Evolutionary conservation across 2,329 filamentous ascomycete genomes (phyloP).

Genomic region (Verticillium nonalfalfae): DNA sequence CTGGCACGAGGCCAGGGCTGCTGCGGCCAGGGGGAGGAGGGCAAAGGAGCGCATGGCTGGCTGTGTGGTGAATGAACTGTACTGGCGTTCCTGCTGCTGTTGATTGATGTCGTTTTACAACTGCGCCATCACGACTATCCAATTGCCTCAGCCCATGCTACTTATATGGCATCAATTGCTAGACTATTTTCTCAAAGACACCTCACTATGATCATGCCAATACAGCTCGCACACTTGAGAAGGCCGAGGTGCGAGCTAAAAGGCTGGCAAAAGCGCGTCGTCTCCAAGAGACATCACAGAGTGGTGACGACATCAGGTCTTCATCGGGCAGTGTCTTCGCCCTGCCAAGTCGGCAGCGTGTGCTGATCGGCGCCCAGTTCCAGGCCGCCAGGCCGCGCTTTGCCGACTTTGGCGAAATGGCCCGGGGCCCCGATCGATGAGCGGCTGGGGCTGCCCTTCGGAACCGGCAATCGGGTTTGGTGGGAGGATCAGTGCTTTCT

Average conservation of each 20-base stretch:
- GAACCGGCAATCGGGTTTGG: slow-evolving; percentile 1
- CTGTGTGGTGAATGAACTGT: not conserved
- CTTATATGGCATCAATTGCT: not conserved
- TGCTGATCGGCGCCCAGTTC: not conserved
- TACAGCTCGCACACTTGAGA: slow-evolving; percentile 4
- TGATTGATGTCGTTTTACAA: not conserved
- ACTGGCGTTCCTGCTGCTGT: no score
- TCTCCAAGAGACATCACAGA: not conserved
- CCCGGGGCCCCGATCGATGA: not conserved
- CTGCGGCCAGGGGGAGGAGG: slow-evolving; percentile 6
- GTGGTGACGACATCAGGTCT: slow-evolving; percentile 9
- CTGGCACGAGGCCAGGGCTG: slow-evolving; percentile 6
- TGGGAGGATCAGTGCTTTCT: not conserved
- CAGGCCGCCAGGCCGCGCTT: not conserved
- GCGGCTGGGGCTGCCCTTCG: not conserved
- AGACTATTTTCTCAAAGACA: not conserved
- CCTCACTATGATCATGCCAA: slow-evolving; percentile 10
- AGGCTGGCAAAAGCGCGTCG: not conserved
- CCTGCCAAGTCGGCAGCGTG: slow-evolving; percentile 1
- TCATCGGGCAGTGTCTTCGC: not conserved
- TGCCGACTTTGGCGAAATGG: not conserved
- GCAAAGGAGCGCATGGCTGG: slow-evolving; percentile 6
- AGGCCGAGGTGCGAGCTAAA: slow-evolving; percentile 10
- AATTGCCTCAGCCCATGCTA: not conserved
- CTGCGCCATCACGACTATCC: not conserved